Base-by-base conservation (phyloP, 805 yeast genomes). In the Metschnikowia picachoensis region DNA sequence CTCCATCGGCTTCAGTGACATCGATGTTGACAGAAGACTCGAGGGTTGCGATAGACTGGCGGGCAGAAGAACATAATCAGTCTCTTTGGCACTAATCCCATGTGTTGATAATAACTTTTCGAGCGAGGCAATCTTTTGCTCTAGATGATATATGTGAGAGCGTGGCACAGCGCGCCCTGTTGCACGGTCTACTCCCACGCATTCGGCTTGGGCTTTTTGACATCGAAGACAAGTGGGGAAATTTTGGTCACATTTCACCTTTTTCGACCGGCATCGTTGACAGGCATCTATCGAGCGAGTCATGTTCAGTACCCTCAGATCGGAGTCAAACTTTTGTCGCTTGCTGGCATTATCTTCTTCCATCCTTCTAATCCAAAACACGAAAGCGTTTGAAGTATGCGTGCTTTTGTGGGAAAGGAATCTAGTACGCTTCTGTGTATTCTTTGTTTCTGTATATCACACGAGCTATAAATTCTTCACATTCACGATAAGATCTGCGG, bases 161-260 rank as follows among this genome's bases (percentile, higher is more conserved):
- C 97, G 68, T 0, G 97, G 95, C 1, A 89, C 80, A 53, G 85
- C 89, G 44, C 95, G 71, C 0, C 96, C 95, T 0, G 96, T 87
- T 7, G 90, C 88, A 0, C 95, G 90, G 60, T 91, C 97, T 3
- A 87, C 64, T 0, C 95, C 88, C 4, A 88, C 81, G 65, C 97
- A 90, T 7, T 85, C 87, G 2, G 70, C 84, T 6, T 80, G 78
- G 10, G 86, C 84, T 57, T 80, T 78, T 36, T 63, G 70, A 60
- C 91, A 84, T 31, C 74, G 72, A n/a, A 76, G 61, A 58, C 91
- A 84, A 45, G 76, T 72, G 3, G 91, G 91, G 59, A 83, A 79
- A 49, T 74, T 76, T 47, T 79, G 85, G 51, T 85, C 86, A 62
- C 91, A 85, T 53, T 75, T 76, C 46, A 81, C 74, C 59, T 85